Base-by-base conservation (phyloP, 176 grass and related monocot genomes). In the Saccharum spontaneum region DNA sequence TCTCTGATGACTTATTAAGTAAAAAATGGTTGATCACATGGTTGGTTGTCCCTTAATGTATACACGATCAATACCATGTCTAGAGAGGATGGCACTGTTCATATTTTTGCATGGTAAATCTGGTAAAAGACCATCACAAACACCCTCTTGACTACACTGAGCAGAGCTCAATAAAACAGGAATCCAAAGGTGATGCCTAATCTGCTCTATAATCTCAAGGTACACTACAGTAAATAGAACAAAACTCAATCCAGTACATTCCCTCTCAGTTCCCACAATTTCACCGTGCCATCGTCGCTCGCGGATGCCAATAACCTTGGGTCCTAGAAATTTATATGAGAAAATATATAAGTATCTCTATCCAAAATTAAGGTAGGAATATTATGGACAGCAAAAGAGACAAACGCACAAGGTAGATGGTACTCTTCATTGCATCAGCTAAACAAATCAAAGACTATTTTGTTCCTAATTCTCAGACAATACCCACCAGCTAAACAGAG, bases 281-380 rank as follows among this genome's bases (percentile, higher is more conserved):
- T 99, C 50, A 99, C 89, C 0, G 68, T 84, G 67, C 97, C 93
- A 82, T 99, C 97, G 15, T 99, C 97, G 10, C 97, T 96, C 1
- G 93, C 88, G 16, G 97, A 94, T 73, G 93, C 93, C 86, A 99
- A 61, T 69, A 94, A 57, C 66, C 79, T 89, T 4, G 88, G 87
- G 20, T 99, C 90, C 97, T 99, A 79, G 13, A 76, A 88, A 57
- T 71, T 69, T 40, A 82, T 55, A 66, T 41, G 48, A 77, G 6
- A 88, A 67, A 34, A 77, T 75, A 28, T 28, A 28, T 28, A 61
- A 76, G 8, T 82, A 84, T 7, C 20, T 71, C 14, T 45, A 78
- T 36, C 16, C 6, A 43, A 80, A 79, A 43, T 44, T 75, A 34
- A 70, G 18, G 24, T 15, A 1, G 17, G 69, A 48, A 63, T 67